Conservation (phyloP, 2,329 filamentous ascomycete species). For the Rhinocladiella mackenziei region DNA sequence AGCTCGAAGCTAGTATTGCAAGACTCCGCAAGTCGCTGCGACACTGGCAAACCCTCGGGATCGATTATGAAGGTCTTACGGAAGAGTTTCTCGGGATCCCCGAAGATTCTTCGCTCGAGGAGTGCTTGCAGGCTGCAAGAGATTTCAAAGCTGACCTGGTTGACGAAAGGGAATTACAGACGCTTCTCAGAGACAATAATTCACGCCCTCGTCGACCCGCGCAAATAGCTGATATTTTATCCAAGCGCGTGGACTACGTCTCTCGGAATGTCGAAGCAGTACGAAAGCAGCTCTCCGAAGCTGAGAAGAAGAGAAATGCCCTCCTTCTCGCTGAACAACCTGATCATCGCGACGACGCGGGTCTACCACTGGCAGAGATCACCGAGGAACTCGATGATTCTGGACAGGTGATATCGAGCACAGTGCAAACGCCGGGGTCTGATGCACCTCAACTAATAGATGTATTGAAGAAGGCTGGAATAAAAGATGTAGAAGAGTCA, state of each 20-base stretch:
- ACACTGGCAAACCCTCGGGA: slow-evolving; percentile 87
- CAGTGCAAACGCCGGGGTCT: slow-evolving; percentile 63
- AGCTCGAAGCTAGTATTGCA: slow-evolving; percentile 70
- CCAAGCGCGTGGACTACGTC: slow-evolving; percentile 83
- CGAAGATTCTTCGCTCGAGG: slow-evolving; percentile 47
- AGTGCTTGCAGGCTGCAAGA: slow-evolving; percentile 49
- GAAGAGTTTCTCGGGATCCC: slow-evolving; percentile 66
- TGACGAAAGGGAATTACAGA: slow-evolving; percentile 51
- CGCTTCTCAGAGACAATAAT: slow-evolving; percentile 46
- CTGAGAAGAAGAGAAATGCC: slow-evolving; percentile 66
- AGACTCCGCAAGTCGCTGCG: slow-evolving; percentile 71
- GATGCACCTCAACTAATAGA: slow-evolving; percentile 65
- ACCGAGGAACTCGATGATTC: slow-evolving; percentile 88
- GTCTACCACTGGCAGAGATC: slow-evolving; percentile 81
- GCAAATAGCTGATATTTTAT: slow-evolving; percentile 65
- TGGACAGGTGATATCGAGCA: slow-evolving; percentile 72
- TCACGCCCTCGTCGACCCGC: slow-evolving; percentile 46
- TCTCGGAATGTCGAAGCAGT: slow-evolving; percentile 72
- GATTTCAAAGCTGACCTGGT: slow-evolving; percentile 46
- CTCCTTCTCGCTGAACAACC: slow-evolving; percentile 58
- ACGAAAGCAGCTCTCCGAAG: slow-evolving; percentile 65
- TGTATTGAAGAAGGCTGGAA: slow-evolving; percentile 71
- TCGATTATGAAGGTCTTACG: slow-evolving; percentile 84
- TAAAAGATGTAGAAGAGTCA: slow-evolving; percentile 46
- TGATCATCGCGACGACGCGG: slow-evolving; percentile 62